Conservation (phyloP, 768 basidiomycete species). For the Tylopilus vinaceipallidus region DNA sequence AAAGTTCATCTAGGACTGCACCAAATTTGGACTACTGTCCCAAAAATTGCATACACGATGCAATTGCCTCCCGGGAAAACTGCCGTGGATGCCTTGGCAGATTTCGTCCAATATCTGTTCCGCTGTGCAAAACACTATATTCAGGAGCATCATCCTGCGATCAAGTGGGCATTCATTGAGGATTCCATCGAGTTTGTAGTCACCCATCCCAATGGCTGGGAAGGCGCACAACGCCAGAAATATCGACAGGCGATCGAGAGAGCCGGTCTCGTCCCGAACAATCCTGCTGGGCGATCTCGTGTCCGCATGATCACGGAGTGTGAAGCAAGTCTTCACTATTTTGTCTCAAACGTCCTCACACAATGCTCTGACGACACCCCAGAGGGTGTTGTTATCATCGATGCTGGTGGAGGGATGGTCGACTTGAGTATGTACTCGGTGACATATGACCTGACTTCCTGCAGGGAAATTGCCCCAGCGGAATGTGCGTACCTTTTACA, state of each 20-base stretch:
- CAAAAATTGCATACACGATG: not conserved
- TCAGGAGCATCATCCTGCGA: conserved; percentile 9
- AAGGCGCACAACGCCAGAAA: conserved; percentile 21
- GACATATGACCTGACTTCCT: no score
- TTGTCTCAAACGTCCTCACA: conserved; percentile 38
- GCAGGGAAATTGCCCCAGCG: conserved; percentile 35
- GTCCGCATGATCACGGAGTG: conserved; percentile 26
- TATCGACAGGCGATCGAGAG: conserved; percentile 20
- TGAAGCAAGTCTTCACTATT: conserved; percentile 30
- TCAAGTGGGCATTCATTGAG: conserved; percentile 10
- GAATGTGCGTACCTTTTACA: conserved; percentile 16
- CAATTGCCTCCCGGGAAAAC: conserved; percentile 8
- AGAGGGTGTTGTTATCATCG: no score
- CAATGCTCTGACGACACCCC: conserved; percentile 18
- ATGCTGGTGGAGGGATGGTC: no score
- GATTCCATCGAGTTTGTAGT: conserved; percentile 20
- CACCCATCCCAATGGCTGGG: conserved; percentile 32
- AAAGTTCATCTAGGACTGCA: not conserved
- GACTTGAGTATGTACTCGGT: no score
- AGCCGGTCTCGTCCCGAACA: conserved; percentile 22
- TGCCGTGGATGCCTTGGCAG: conserved; percentile 19
- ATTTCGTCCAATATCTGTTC: conserved; percentile 23
- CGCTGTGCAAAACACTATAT: not conserved
- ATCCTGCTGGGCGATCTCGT: no score
- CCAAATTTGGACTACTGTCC: not conserved